Evolutionary conservation across 2,329 filamentous ascomycete genomes (phyloP).

Genomic region (Tetracladium maxilliforme): DNA sequence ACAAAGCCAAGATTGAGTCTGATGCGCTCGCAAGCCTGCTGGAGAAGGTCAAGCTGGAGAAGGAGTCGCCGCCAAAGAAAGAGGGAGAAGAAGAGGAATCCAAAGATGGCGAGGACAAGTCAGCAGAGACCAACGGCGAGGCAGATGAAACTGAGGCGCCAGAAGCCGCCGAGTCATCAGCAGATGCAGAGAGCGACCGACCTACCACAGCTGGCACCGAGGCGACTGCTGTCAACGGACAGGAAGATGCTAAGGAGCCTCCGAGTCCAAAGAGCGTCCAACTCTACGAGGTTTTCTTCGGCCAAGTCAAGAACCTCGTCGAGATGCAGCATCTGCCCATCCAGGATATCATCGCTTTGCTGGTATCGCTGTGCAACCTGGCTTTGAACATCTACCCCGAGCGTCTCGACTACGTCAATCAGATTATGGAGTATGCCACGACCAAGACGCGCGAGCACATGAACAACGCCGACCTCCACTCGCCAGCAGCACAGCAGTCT

Average conservation of each 20-base stretch:
- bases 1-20: constrained; percentile 66
- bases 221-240: constrained; percentile 18
- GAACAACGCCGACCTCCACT: constrained; percentile 92
- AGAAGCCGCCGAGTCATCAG: constrained; percentile 19
- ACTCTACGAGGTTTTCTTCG: constrained; percentile 94
- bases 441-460: constrained; percentile 77
- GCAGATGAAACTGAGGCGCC: constrained; percentile 17
- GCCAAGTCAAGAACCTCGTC: constrained; percentile 86
- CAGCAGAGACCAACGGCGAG: constrained; percentile 20
- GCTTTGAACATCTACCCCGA: constrained; percentile 94
- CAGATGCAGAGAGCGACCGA: constrained; percentile 30
- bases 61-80: constrained; percentile 33
- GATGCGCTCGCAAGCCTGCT: constrained; percentile 68
- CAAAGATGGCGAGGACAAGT: constrained; percentile 17
- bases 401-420: constrained; percentile 84
- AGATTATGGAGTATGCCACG: constrained; percentile 79
- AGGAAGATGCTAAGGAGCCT: constrained; percentile 12
- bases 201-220: constrained; percentile 15
- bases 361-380: constrained; percentile 88
- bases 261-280: constrained; percentile 58
- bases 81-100: constrained; percentile 5
- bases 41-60: constrained; percentile 59
- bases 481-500: constrained; percentile 72
- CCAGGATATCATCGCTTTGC: constrained; percentile 82
- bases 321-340: constrained; percentile 83